Evolutionary conservation across 1,284 basidiomycete species (phyloP).

Genomic region (Athelia sp.): DNA sequence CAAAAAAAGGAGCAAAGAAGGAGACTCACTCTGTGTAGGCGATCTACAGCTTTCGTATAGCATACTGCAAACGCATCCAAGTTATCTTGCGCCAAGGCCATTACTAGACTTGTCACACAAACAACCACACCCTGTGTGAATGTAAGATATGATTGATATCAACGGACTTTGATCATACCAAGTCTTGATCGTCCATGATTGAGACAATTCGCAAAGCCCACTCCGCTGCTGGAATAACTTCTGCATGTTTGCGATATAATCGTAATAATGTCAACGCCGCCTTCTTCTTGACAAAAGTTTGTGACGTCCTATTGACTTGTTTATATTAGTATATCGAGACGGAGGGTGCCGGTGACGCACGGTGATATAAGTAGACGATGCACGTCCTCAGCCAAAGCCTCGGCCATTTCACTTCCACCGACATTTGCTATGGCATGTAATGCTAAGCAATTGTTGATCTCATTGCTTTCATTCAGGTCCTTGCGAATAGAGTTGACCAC

Average conservation of each 20-base stretch:
- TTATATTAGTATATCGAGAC: neutral
- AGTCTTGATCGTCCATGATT: constrained; percentile 90
- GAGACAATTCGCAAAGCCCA: constrained; percentile 95
- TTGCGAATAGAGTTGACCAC: constrained; percentile 99
- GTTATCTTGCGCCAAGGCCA: constrained; percentile 92
- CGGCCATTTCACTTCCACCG: constrained; percentile 97
- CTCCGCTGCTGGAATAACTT: constrained; percentile 88
- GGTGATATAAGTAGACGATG: constrained; percentile 94
- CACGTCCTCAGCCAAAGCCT: constrained; percentile 89
- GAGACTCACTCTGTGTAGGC: constrained; percentile 71
- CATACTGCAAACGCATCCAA: constrained; percentile 87
- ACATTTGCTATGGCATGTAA: constrained; percentile 98
- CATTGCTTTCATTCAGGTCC: constrained; percentile 92
- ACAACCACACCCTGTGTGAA: constrained; percentile 80
- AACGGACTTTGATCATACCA: constrained; percentile 42
- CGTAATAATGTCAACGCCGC: constrained; percentile 92
- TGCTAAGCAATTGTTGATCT: constrained; percentile 94
- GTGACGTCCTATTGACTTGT: constrained; percentile 69
- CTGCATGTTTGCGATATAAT: constrained; percentile 93
- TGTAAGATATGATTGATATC: constrained; percentile 10
- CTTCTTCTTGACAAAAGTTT: constrained; percentile 97
- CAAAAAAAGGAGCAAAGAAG: constrained; percentile 3
- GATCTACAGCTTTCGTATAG: constrained; percentile 92
- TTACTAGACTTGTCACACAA: constrained; percentile 91
- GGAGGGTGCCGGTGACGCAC: constrained; percentile 41